Evolutionary conservation across 768 basidiomycete species (phyloP).

Genomic region (Leccinellum luteum): DNA sequence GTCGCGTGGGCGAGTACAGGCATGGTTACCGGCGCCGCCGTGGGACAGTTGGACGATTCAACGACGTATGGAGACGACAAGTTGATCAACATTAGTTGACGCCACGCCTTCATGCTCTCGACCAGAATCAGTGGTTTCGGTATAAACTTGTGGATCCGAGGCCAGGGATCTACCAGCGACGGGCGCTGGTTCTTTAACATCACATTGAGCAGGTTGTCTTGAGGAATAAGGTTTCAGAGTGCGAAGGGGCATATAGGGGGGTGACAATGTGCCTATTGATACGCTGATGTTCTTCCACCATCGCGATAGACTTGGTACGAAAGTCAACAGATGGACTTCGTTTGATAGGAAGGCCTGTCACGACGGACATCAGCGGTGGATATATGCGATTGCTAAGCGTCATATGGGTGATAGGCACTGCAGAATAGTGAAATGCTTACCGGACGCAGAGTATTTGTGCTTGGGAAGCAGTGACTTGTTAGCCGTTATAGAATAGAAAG

Average conservation of each 20-base stretch:
- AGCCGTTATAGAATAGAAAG: neutral
- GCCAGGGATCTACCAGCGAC: neutral
- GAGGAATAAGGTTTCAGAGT: neutral
- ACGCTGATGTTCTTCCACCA: neutral
- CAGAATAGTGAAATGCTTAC: constrained; percentile 11
- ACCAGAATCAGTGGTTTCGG: constrained; percentile 26
- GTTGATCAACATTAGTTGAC: constrained; percentile 2
- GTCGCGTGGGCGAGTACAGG: constrained; percentile 4
- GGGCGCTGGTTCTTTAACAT: neutral
- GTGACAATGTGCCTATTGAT: neutral
- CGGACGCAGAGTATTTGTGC: neutral
- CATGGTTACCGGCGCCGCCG: neutral
- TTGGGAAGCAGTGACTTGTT: neutral
- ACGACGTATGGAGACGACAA: neutral
- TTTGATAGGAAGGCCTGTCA: constrained; percentile 22
- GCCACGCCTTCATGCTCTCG: constrained; percentile 24
- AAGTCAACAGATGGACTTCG: constrained; percentile 8
- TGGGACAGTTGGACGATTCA: neutral
- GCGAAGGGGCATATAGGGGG: neutral
- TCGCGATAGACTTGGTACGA: neutral
- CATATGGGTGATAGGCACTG: constrained; percentile 12
- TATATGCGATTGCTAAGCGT: constrained; percentile 11
- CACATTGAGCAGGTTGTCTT: neutral
- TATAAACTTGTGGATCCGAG: constrained; percentile 17
- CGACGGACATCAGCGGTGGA: constrained; percentile 19